Evolutionary conservation across 495 filamentous ascomycete genomes (phyloP), one percentile per base, ranked within the genome.

Genomic region (Penicillium flavigenum): DNA sequence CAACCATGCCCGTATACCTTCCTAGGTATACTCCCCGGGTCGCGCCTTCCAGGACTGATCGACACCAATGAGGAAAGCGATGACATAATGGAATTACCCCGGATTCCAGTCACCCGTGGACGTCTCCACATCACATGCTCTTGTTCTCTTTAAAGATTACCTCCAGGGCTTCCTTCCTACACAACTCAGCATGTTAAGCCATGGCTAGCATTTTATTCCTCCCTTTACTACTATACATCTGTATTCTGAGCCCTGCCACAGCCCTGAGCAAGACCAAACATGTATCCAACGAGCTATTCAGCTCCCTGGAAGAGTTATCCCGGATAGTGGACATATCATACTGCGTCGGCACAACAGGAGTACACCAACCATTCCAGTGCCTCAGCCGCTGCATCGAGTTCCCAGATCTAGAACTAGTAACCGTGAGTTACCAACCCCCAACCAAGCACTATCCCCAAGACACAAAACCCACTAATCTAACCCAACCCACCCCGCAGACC

Each of bases 241-340:
- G 44, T n/a, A 3, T 57, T 4, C 43, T 51, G 16, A 43, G 49
- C 4, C 17, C 24, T 27, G 31, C 32, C 2, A 4, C 17, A 10
- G 54, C 38, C 27, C 39, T 59, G 38, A 64, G 67, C 20, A 50
- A 48, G 8, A 64, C 55, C 26, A 47, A 27, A 14, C 51, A 20
- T 10, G 76, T 96, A 52, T 86, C 89, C 4, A 59, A 67, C 47
- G 66, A 76, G 32, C 81, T 96, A 58, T 98, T 94, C 75, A 72
- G 79, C 54, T 88, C 91, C 14, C 81, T 98, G 22, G 90, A 96
- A 63, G 90, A 95, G 66, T 74, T 92, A 51, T 83, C 93, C 14
- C 86, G 91, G 44, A 79, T 98, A 3, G 93, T 97, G 27, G 95
- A 98, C 60, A 94, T 98, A 47, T 79, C 91, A 29, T 98, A 98